Base-by-base conservation (phyloP, 2,329 filamentous ascomycete genomes). In the Verticillium nubilum region DNA sequence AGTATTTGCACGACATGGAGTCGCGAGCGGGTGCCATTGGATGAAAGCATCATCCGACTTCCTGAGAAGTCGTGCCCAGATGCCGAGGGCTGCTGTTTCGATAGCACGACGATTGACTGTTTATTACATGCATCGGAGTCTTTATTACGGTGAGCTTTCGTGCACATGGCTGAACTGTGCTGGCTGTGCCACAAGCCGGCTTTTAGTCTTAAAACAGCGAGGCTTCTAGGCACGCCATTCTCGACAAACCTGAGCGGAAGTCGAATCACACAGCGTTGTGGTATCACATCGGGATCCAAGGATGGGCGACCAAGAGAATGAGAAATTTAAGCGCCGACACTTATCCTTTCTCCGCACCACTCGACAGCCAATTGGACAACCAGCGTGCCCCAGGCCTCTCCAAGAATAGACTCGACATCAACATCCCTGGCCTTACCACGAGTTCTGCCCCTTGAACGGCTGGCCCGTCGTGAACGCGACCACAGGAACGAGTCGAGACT, bases 321-420 rank as follows among this genome's bases (percentile, higher is more conserved):
- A 55, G 58, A 60, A 58, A 27, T 58, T 64, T 66, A 66, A 66
- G 64, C 64, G 64, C 64, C 63, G 63, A 53, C 58, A 58, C 58
- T 50, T 63, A 54, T 58, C 50, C 52, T n/a, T 56, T 54, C 58
- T 52, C 23, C 61, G 61, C 61, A 64, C 63, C 60, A 29, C 25
- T 7, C 31, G 37, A 53, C 12, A 54, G 31, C 64, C 64, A 66
- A 66, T 65, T 62, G 61, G 9, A 55, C 52, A 52, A 60, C 54
- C 53, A 35, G 35, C 42, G 61, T 56, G 57, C 52, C 59, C 52
- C 56, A 42, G 52, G 35, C 33, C 60, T 47, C 37, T 59, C 64
- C 59, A 66, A 66, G 62, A 66, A 66, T 66, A 66, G 63, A 66
- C 56, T 59, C n/a, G 57, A 47, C 56, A 53, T 57, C 5, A 23